A percentile compares a stretch with the other conserved stretches of the same genome.
phyloP scores from a whole-genome alignment of 2,329 filamentous ascomycete species.

The Fusarium incarnatum region DNA sequence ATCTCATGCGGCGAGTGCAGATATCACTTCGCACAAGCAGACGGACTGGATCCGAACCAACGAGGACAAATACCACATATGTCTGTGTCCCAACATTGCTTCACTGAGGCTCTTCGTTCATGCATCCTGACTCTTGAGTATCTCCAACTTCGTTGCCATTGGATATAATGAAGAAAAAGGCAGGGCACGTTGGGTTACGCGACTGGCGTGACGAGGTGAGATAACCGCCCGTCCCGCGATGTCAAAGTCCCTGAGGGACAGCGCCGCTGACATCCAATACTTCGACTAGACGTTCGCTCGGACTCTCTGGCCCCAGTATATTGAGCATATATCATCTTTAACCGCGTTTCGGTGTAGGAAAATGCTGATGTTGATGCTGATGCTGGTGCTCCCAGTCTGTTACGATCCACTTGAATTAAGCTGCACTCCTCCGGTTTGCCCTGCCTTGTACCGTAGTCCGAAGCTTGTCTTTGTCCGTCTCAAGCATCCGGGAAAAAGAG shows the following conservation, averaged over 20 bases:
- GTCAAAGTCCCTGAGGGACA: not conserved
- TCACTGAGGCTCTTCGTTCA: conserved; percentile 18
- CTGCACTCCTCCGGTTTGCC: conserved; percentile 18
- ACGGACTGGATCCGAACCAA: conserved; percentile 25
- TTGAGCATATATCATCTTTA: conserved; percentile 2
- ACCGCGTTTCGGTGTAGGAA: conserved; percentile 12
- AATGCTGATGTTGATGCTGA: not conserved
- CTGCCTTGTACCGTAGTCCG: conserved; percentile 3
- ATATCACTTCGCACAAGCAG: conserved; percentile 12
- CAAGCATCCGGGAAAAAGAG: conserved; percentile 15
- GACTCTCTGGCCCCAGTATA: not conserved
- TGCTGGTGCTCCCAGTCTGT: not conserved
- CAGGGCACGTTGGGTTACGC: conserved; percentile 9
- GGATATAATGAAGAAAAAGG: not conserved
- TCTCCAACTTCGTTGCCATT: conserved; percentile 32
- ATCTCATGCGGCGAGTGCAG: conserved; percentile 8
- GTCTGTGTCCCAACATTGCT: conserved; percentile 9
- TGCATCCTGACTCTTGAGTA: conserved; percentile 12
- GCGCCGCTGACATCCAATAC: not conserved
- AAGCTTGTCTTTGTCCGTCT: conserved; percentile 25
- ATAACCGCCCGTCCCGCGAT: conserved; percentile 27
- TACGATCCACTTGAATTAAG: not conserved
- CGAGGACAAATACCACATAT: conserved; percentile 8
- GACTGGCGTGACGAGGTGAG: conserved; percentile 33
- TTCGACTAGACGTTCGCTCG: not conserved